phyloP scores from a whole-genome alignment of 2,329 filamentous ascomycete species.

The Rhinocladiella mackenziei region DNA sequence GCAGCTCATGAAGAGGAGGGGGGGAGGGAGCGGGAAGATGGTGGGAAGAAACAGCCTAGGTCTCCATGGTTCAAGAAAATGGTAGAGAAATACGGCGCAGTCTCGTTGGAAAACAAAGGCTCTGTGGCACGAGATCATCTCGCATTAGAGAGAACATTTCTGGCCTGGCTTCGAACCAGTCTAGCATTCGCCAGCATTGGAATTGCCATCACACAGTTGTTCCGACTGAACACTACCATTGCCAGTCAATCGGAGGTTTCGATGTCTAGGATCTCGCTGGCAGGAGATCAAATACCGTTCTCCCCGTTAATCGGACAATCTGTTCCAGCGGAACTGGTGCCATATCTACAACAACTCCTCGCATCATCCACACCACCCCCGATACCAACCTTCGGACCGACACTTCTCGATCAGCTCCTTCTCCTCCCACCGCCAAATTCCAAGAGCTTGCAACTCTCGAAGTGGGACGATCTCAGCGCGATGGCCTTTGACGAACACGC shows the following conservation, averaged over 20 bases:
- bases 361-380: slow-evolving; percentile 9
- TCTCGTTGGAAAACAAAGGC: slow-evolving; percentile 64
- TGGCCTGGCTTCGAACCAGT: slow-evolving; percentile 64
- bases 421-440: slow-evolving; percentile 25
- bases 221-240: slow-evolving; percentile 57
- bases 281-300: slow-evolving; percentile 13
- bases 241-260: slow-evolving; percentile 9
- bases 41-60: slow-evolving; percentile 14
- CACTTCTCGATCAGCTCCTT: slow-evolving; percentile 28
- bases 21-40: slow-evolving; percentile 5
- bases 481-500: slow-evolving; percentile 28
- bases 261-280: neutral
- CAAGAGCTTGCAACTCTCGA: slow-evolving; percentile 26
- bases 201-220: slow-evolving; percentile 63
- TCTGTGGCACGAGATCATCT: slow-evolving; percentile 63
- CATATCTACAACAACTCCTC: slow-evolving; percentile 26
- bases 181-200: slow-evolving; percentile 63
- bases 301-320: slow-evolving; percentile 27
- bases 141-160: slow-evolving; percentile 63
- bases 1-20: slow-evolving; percentile 2
- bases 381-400: slow-evolving; percentile 19
- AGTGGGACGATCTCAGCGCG: slow-evolving; percentile 14
- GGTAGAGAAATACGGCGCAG: slow-evolving; percentile 57
- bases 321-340: slow-evolving; percentile 27
- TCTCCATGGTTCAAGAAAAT: slow-evolving; percentile 46